Base-by-base conservation (phyloP, 441 rosid genomes). In the Gossypium davidsonii region DNA sequence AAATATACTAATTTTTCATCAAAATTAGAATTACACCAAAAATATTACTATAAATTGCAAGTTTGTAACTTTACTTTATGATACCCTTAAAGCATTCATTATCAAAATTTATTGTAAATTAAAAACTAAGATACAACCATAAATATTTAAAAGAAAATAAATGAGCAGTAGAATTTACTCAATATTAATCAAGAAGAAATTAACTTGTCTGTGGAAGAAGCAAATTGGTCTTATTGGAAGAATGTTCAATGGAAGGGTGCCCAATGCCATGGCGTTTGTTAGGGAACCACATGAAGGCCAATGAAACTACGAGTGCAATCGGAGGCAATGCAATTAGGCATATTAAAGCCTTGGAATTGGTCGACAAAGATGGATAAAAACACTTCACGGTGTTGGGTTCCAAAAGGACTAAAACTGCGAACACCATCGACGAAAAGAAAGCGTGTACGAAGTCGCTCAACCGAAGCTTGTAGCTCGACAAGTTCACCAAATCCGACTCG, bases 231-330 rank as follows among this genome's bases (percentile, higher is more conserved):
- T 67, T 67, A 7, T 20, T 9, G 1, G 72, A 23, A 15, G 76
- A 53, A 44, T 76, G 70, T 6, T 67, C 71, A 34, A 6, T 46
- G 18, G 89, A 76, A 51, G 93, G 93, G 77, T 94, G 87, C 20
- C 98, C 98, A 71, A 94, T 83, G 57, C 98, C 98, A 48, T 92
- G 92, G 78, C 97, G 92, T 2, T 76, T 82, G 83, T 85, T 84
- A 28, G 98, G 97, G 70, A 92, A 49, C 26, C 39, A 67, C 21
- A 49, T 49, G 71, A 67, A 92, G 59, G 86, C 73, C 81, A 83
- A 73, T 80, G 90, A 92, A 0, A 88, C 75, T 0, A 70, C 7
- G 2, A 93, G 81, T 6, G 95, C 82, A 23, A 78, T 83, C 7
- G 94, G 90, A 55, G 98, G 98, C 83, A 67, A 4, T 1, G 90